These are phyloP conservation scores for Hymenoscyphus salicellus DNA, from an alignment of 2,329 filamentous ascomycete genomes.

Conservation along the genomic window DNA sequence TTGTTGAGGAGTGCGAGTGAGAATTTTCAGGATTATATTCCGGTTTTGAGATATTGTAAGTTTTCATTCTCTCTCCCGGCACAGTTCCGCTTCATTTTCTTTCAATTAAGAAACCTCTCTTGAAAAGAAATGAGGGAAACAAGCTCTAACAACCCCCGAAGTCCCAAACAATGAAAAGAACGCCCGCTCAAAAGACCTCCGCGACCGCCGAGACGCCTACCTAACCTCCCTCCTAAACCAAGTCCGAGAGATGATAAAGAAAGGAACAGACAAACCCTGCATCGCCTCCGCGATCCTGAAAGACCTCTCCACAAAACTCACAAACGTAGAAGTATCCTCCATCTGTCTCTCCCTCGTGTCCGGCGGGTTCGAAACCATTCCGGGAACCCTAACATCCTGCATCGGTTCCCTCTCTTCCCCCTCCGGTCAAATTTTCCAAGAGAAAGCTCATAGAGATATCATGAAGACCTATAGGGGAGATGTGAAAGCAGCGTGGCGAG, in stretches of 20 bases:
- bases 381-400: constrained; percentile 50
- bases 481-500: constrained; percentile 46
- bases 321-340: constrained; percentile 50
- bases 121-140: not conserved
- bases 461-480: constrained; percentile 44
- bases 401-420: constrained; percentile 49
- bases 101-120: no score
- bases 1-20: constrained; percentile 50
- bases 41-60: constrained; percentile 44
- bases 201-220: constrained; percentile 48
- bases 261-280: constrained; percentile 52
- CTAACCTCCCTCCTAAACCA: constrained; percentile 49
- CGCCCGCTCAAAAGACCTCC: constrained; percentile 44
- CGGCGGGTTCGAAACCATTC: constrained; percentile 54
- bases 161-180: constrained; percentile 52
- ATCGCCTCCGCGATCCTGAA: constrained; percentile 54
- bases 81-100: not conserved
- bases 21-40: constrained; percentile 54
- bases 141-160: not conserved
- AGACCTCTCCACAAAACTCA: constrained; percentile 51
- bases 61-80: not conserved
- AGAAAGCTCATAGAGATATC: constrained; percentile 52
- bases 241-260: constrained; percentile 49
- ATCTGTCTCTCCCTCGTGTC: constrained; percentile 53
- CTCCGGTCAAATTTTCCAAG: constrained; percentile 50